A percentile compares a stretch with the other conserved stretches of the same genome.
These are phyloP conservation scores for Zalaria sp. DNA, from an alignment of 2,329 filamentous ascomycete genomes.

Conservation along the genomic window DNA sequence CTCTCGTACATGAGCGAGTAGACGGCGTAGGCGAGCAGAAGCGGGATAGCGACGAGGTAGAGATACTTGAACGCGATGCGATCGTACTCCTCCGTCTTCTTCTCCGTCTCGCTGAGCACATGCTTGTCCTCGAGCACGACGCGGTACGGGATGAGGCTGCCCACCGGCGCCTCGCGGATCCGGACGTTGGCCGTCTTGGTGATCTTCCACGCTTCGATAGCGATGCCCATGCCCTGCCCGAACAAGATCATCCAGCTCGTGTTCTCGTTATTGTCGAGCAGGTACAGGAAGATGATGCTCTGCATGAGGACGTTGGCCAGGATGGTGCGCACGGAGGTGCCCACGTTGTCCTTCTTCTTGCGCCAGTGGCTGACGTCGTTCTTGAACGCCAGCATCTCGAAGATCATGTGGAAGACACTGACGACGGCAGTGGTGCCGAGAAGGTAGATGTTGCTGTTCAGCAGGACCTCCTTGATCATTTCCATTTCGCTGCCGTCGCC, in stretches of 20 bases:
- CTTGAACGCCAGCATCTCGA: constrained; percentile 93
- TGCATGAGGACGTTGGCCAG: constrained; percentile 98
- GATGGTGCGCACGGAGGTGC: constrained; percentile 90
- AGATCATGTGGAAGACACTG: constrained; percentile 80
- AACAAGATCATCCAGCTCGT: constrained; percentile 99
- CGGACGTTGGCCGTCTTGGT: constrained; percentile 89
- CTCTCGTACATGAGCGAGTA: constrained; percentile 88
- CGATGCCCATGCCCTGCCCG: constrained; percentile 73
- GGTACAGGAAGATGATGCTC: constrained; percentile 83
- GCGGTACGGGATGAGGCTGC: constrained; percentile 62
- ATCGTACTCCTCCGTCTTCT: constrained; percentile 98
- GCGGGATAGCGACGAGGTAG: constrained; percentile 79
- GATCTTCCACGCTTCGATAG: constrained; percentile 82
- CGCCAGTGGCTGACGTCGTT: constrained; percentile 95
- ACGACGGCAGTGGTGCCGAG: constrained; percentile 74
- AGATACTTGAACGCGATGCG: constrained; percentile 96
- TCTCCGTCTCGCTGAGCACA: constrained; percentile 83
- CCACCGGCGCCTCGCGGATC: constrained; percentile 52
- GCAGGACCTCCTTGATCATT: constrained; percentile 88
- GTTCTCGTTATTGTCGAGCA: constrained; percentile 93
- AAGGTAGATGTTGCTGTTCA: constrained; percentile 88
- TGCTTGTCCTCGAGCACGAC: constrained; percentile 93
- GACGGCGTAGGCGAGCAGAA: constrained; percentile 74
- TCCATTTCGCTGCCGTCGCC: constrained; percentile 91
- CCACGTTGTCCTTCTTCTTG: constrained; percentile 99